Evolutionary conservation across 2,329 filamentous ascomycete species (phyloP), one percentile per base, ranked within the genome.

Genomic region (Fusarium foetens): DNA sequence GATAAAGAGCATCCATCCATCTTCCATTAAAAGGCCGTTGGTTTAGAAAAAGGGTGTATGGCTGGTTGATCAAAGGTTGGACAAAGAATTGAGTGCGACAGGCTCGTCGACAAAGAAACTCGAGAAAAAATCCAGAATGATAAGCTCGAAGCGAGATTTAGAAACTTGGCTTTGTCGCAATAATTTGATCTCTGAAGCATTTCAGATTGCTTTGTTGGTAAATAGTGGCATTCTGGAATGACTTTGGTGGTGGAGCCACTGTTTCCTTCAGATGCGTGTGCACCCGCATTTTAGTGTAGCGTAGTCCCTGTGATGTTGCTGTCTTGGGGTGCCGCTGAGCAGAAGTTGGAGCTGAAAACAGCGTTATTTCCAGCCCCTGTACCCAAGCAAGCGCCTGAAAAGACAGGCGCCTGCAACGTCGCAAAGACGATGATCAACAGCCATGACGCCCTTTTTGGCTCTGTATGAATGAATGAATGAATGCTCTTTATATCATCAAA

Each of bases 401-500:
- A 63, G 62, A 61, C 59, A 65, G 62, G 58, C 58, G 72, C 61
- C 66, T 49, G 70, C 58, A 63, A 71, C 60, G 57, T 62, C 70
- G 66, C 64, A 70, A 57, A 57, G 52, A 68, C 57, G 64, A 66
- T 72, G 73, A 70, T 68, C 70, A 71, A 63, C 72, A 64, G 58
- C 66, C 65, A 68, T 60, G 31, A 61, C 61, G 68, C 58, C 68
- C 49, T 60, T 58, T 69, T 59, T 70, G 71, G 61, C 51, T 69
- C 53, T 49, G 52, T 43, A 43, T 41, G 49, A 35, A 35, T 27
- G 51, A 21, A 36, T 52, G 49, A 54, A 54, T 57, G 58, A 45
- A 72, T 77, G 73, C 73, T 69, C 73, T 70, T 69, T 66, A 74
- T 76, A 71, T 74, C 66, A 73, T 64, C 66, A 68, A 72, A 70